These are phyloP conservation scores for Symbiodinium natans DNA, from an alignment of 73 alveolate genomes.

Conservation along the genomic window DNA sequence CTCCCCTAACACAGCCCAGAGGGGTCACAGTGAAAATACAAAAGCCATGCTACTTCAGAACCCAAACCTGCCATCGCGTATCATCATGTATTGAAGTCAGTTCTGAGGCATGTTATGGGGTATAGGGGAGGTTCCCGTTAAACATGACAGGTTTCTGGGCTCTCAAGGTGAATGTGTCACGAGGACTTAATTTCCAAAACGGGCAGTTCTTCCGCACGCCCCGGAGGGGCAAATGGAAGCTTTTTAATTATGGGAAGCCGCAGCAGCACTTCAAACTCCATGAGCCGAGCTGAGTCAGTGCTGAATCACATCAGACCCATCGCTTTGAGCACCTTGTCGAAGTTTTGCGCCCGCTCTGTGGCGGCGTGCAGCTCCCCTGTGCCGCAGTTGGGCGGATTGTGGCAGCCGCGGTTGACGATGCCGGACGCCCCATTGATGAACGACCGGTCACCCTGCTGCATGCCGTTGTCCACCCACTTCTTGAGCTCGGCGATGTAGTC, in stretches of 20 bases:
- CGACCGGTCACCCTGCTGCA: slow-evolving; percentile 23
- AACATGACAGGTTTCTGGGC: no score
- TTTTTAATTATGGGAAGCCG: neutral
- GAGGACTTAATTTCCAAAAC: neutral
- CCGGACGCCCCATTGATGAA: slow-evolving; percentile 83
- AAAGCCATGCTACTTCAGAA: neutral
- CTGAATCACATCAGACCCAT: slow-evolving; percentile 62
- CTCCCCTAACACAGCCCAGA: neutral
- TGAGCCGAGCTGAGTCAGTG: no score
- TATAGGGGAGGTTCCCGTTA: no score
- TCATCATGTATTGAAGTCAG: no score
- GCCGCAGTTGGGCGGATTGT: slow-evolving; percentile 87
- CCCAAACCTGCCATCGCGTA: no score
- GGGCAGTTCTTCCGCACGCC: neutral
- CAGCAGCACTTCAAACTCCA: neutral
- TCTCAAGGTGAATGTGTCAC: neutral
- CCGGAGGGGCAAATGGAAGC: neutral
- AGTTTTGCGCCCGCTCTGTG: slow-evolving; percentile 42
- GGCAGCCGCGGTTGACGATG: slow-evolving; percentile 89
- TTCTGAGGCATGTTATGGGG: no score
- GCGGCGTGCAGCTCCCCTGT: slow-evolving; percentile 86
- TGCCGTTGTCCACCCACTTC: slow-evolving; percentile 65
- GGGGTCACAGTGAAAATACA: no score
- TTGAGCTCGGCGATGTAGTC: slow-evolving; percentile 52
- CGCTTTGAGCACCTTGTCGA: slow-evolving; percentile 52